Evolutionary conservation across 2,329 filamentous ascomycete species (phyloP).

Genomic region (Fusarium palustre): DNA sequence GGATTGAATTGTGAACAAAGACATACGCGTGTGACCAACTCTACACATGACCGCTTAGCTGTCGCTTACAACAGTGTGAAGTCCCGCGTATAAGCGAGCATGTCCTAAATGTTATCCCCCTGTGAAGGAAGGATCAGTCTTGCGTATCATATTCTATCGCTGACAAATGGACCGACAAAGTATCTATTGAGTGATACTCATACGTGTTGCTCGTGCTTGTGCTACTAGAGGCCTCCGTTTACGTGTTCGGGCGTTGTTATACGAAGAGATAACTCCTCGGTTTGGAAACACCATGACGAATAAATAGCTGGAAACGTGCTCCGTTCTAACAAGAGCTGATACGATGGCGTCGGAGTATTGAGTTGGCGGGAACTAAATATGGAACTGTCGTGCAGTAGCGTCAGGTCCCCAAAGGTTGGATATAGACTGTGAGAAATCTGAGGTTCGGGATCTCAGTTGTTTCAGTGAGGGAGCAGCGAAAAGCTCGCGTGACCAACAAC

Average conservation of each 20-base stretch:
- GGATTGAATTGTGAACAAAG: background rate
- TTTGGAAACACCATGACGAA: background rate
- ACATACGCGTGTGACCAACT: constrained; percentile 11
- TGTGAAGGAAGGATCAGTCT: constrained; percentile 4
- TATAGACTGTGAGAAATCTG: constrained; percentile 21
- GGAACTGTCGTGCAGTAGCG: constrained; percentile 42
- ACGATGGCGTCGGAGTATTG: constrained; percentile 26
- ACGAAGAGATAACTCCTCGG: constrained; percentile 3
- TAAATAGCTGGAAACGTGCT: background rate
- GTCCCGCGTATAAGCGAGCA: background rate
- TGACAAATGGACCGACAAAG: background rate
- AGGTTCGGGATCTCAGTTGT: constrained; percentile 14
- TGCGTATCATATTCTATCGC: background rate
- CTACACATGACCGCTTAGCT: constrained; percentile 4
- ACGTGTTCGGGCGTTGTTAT: background rate
- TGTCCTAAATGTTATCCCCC: background rate
- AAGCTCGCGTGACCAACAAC: background rate
- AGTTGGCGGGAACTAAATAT: constrained; percentile 38
- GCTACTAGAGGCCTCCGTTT: constrained; percentile 1
- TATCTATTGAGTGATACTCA: background rate
- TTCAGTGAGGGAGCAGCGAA: background rate
- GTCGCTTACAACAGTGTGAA: background rate
- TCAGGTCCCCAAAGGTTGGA: constrained; percentile 17
- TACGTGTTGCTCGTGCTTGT: background rate
- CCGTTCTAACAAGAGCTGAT: constrained; percentile 5